A percentile compares a stretch with the other conserved stretches of the same genome.
Conservation (phyloP, 345 rosid species). For the Camelina sativa region DNA sequence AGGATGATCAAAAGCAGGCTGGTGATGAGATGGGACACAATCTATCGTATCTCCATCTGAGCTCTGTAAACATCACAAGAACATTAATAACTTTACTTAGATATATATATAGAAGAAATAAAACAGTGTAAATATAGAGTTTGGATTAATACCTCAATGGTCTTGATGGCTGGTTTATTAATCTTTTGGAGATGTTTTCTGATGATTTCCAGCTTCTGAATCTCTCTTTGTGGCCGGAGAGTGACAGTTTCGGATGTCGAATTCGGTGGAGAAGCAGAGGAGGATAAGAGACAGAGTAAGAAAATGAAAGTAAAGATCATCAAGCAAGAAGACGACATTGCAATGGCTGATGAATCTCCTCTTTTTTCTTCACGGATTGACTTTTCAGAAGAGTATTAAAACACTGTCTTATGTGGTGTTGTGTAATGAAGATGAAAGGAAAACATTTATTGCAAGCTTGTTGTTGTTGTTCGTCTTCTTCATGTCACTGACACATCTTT, state of each 20-base stretch:
- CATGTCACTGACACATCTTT: slow-evolving; percentile 53
- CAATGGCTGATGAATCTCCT: slow-evolving; percentile 57
- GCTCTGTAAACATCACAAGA: slow-evolving; percentile 56
- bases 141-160: slow-evolving; percentile 64
- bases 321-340: slow-evolving; percentile 54
- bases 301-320: slow-evolving; percentile 51
- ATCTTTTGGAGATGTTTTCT: slow-evolving; percentile 68
- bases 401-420: slow-evolving; percentile 35
- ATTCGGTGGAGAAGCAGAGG: slow-evolving; percentile 44
- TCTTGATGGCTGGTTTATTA: slow-evolving; percentile 82
- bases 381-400: slow-evolving; percentile 49
- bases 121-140: slow-evolving; percentile 11
- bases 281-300: slow-evolving; percentile 50
- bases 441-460: slow-evolving; percentile 57
- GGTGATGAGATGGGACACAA: slow-evolving; percentile 77
- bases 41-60: slow-evolving; percentile 88
- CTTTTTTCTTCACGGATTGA: slow-evolving; percentile 46
- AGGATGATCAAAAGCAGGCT: slow-evolving; percentile 95
- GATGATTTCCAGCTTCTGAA: slow-evolving; percentile 58
- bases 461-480: slow-evolving; percentile 53
- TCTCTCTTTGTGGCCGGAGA: slow-evolving; percentile 64
- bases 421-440: slow-evolving; percentile 57
- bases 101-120: background rate
- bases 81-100: background rate
- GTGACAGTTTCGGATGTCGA: slow-evolving; percentile 40